A percentile compares a stretch with the other conserved stretches of the same genome.
Conservation (phyloP, 352 stramenopile genomes). For the Pythium biforme region DNA sequence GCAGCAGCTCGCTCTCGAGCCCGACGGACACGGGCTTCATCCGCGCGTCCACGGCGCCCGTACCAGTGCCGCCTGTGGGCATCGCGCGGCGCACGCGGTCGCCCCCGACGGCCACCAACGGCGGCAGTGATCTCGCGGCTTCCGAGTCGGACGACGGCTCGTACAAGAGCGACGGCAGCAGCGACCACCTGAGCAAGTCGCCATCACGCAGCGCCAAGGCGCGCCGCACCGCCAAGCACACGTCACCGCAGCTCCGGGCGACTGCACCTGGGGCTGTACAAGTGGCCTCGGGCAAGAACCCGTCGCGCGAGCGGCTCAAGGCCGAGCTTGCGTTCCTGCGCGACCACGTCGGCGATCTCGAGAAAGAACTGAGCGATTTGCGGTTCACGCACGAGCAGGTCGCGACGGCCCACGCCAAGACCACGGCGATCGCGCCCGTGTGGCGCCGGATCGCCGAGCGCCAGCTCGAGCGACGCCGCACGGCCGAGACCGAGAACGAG, state of each 20-base stretch:
- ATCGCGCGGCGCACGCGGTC: constrained; percentile 4
- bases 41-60: constrained; percentile 20
- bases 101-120: background rate
- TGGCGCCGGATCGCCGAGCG: constrained; percentile 54
- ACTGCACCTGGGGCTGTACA: background rate
- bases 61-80: constrained; percentile 12
- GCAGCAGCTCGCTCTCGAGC: constrained; percentile 1
- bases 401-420: constrained; percentile 22
- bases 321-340: constrained; percentile 45
- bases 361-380: constrained; percentile 35
- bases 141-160: constrained; percentile 21
- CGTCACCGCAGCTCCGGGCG: background rate
- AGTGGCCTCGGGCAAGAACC: constrained; percentile 28
- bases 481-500: constrained; percentile 43
- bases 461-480: constrained; percentile 33
- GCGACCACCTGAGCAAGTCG: background rate
- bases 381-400: constrained; percentile 27
- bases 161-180: constrained; percentile 23
- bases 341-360: constrained; percentile 41
- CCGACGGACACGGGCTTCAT: constrained; percentile 23
- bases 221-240: background rate
- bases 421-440: constrained; percentile 31
- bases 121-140: background rate
- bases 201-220: background rate
- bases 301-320: constrained; percentile 46